These are phyloP conservation scores for Kluyveromyces dobzhanskii DNA, from an alignment of 805 yeast genomes.

Conservation along the genomic window DNA sequence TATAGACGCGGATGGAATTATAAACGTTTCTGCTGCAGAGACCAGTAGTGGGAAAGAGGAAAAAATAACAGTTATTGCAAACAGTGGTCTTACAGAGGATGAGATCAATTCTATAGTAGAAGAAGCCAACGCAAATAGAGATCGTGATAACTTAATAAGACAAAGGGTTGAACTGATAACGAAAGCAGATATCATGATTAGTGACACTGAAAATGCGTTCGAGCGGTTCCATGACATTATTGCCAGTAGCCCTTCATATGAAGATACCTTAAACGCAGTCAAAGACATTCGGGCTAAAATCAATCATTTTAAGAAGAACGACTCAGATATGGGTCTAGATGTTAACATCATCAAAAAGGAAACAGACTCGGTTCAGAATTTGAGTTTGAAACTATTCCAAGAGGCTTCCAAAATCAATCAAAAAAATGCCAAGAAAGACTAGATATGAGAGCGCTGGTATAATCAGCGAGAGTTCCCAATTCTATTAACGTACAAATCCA, in stretches of 20 bases:
- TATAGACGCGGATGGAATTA: conserved; percentile 76
- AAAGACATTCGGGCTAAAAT: conserved; percentile 39
- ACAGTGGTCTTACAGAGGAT: conserved; percentile 58
- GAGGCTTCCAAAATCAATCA: conserved; percentile 12
- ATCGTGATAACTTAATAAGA: conserved; percentile 49
- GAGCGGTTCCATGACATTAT: conserved; percentile 47
- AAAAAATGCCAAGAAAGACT: background rate
- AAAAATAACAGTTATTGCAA: conserved; percentile 64
- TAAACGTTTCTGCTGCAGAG: conserved; percentile 76
- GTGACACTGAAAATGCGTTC: conserved; percentile 81
- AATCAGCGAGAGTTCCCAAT: no score
- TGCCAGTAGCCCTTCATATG: conserved; percentile 38
- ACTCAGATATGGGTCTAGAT: conserved; percentile 39
- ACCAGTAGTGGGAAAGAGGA: conserved; percentile 61
- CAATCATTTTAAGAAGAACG: conserved; percentile 44
- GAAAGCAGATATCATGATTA: conserved; percentile 64
- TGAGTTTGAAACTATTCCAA: conserved; percentile 62
- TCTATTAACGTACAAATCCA: no score
- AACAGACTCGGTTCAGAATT: conserved; percentile 63
- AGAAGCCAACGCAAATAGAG: conserved; percentile 58
- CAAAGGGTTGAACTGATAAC: conserved; percentile 63
- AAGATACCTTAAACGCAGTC: conserved; percentile 36
- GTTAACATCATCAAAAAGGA: conserved; percentile 51
- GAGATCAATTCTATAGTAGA: conserved; percentile 56
- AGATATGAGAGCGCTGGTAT: background rate